Conservation (phyloP, 371 early-diverging fungal species). For the Actinomortierella ambigua region DNA sequence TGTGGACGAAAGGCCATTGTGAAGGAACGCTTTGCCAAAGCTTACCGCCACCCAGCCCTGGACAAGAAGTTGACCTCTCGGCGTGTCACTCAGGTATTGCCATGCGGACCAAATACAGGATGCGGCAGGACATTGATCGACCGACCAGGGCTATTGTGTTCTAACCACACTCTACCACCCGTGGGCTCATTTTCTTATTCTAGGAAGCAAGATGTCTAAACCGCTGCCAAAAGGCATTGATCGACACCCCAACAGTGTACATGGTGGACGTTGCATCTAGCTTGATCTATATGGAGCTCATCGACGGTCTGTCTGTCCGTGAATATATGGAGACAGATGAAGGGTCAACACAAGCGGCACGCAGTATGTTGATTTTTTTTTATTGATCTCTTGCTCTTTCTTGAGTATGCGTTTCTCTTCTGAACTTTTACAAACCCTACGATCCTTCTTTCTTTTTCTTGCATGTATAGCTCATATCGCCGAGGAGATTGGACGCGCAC, state of each 20-base stretch:
- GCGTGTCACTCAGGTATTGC: slow-evolving; percentile 70
- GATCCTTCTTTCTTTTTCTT: slow-evolving; percentile 3
- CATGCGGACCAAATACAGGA: background rate
- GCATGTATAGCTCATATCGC: slow-evolving; percentile 44
- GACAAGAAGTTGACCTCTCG: slow-evolving; percentile 82
- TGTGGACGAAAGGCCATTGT: slow-evolving; percentile 60
- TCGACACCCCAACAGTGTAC: slow-evolving; percentile 85
- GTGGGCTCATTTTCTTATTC: background rate
- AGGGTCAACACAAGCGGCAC: slow-evolving; percentile 45
- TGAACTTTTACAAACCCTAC: background rate
- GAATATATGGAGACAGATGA: slow-evolving; percentile 60
- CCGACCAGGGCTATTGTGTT: background rate
- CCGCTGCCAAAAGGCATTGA: slow-evolving; percentile 71
- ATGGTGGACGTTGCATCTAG: slow-evolving; percentile 72
- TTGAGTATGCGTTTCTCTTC: background rate
- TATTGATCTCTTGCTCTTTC: too few relatives aligned
- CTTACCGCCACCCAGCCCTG: slow-evolving; percentile 90
- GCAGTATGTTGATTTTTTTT: slow-evolving; percentile 1
- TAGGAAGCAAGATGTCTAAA: slow-evolving; percentile 82
- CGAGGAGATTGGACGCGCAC: slow-evolving; percentile 64
- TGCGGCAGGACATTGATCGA: background rate
- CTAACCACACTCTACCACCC: background rate
- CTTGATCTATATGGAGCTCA: slow-evolving; percentile 87
- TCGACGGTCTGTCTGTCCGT: slow-evolving; percentile 78
- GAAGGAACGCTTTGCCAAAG: slow-evolving; percentile 90